Percentiles rank a stretch among this genome's conserved stretches.
These are phyloP conservation scores for Fragaria ananassa DNA, from an alignment of 306 rosid species.

Conservation along the genomic window DNA sequence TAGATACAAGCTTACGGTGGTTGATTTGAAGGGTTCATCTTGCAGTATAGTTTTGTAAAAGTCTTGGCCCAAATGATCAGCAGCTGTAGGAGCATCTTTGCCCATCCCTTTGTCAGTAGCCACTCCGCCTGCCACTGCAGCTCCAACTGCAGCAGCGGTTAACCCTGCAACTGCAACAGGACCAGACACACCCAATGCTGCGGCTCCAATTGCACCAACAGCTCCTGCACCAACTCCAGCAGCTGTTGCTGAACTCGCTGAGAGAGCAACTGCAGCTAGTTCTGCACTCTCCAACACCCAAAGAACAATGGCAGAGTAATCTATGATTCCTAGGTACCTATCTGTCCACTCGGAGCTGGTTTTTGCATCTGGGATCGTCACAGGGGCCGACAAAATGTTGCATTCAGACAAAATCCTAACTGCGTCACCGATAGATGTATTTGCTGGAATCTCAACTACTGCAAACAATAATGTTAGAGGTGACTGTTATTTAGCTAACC, in stretches of 20 bases:
- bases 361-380: slow-evolving; percentile 50
- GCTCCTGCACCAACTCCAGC: slow-evolving; percentile 89
- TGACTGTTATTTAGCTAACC: slow-evolving; percentile 8
- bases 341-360: slow-evolving; percentile 61
- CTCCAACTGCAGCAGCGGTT: slow-evolving; percentile 91
- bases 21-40: slow-evolving; percentile 95
- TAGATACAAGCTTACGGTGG: slow-evolving; percentile 54
- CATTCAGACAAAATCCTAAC: slow-evolving; percentile 66
- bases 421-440: slow-evolving; percentile 58
- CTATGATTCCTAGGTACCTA: slow-evolving; percentile 79
- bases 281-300: slow-evolving; percentile 97
- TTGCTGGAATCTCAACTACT: slow-evolving; percentile 83
- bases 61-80: slow-evolving; percentile 68
- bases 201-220: slow-evolving; percentile 71
- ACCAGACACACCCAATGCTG: slow-evolving; percentile 75
- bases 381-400: slow-evolving; percentile 90
- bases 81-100: slow-evolving; percentile 72
- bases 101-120: slow-evolving; percentile 57
- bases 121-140: slow-evolving; percentile 76
- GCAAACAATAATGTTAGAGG: slow-evolving; percentile 20
- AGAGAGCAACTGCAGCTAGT: slow-evolving; percentile 72
- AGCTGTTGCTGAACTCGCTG: slow-evolving; percentile 79
- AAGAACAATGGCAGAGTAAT: slow-evolving; percentile 70
- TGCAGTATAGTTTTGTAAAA: slow-evolving; percentile 74
- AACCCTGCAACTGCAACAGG: slow-evolving; percentile 83